phyloP scores from a whole-genome alignment of 2,329 filamentous ascomycete species.

The Cladobotryum protrusum region DNA sequence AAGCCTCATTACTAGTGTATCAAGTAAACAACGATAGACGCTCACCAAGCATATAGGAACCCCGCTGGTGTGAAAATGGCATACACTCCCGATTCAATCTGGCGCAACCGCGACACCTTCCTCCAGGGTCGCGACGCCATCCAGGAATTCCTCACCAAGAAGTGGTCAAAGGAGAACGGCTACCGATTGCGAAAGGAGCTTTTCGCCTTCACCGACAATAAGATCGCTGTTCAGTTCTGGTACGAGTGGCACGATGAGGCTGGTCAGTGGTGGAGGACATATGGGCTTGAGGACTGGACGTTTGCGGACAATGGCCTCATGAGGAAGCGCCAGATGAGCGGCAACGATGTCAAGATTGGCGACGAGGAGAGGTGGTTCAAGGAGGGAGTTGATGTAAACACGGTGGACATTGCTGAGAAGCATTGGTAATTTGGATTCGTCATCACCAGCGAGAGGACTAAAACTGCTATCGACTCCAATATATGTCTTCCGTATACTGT shows the following conservation, averaged over 20 bases:
- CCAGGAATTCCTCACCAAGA: constrained; percentile 59
- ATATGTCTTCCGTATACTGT: too few species aligned
- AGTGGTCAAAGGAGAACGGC: constrained; percentile 66
- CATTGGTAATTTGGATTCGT: constrained; percentile 50
- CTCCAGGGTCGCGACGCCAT: constrained; percentile 63
- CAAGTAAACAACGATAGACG: too few species aligned
- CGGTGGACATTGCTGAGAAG: constrained; percentile 58
- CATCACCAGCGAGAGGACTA: too few species aligned
- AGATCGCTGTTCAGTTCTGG: constrained; percentile 86
- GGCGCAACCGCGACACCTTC: constrained; percentile 72
- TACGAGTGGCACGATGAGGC: constrained; percentile 68
- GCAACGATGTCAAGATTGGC: constrained; percentile 60
- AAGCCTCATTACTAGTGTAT: constrained; percentile 15
- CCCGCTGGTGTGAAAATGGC: constrained; percentile 60
- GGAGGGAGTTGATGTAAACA: constrained; percentile 62
- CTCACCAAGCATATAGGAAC: constrained; percentile 39
- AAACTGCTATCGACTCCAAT: too few species aligned
- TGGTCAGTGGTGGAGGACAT: constrained; percentile 81
- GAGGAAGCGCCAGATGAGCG: constrained; percentile 71
- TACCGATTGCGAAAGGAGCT: constrained; percentile 78
- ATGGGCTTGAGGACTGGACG: constrained; percentile 77
- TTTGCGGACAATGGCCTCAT: constrained; percentile 65
- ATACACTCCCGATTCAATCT: constrained; percentile 71
- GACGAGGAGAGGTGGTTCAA: constrained; percentile 63
- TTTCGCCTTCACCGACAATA: constrained; percentile 68